Evolutionary conservation across 2,329 filamentous ascomycete genomes (phyloP).

Genomic region (Hymenotorrendiella dingleyae): DNA sequence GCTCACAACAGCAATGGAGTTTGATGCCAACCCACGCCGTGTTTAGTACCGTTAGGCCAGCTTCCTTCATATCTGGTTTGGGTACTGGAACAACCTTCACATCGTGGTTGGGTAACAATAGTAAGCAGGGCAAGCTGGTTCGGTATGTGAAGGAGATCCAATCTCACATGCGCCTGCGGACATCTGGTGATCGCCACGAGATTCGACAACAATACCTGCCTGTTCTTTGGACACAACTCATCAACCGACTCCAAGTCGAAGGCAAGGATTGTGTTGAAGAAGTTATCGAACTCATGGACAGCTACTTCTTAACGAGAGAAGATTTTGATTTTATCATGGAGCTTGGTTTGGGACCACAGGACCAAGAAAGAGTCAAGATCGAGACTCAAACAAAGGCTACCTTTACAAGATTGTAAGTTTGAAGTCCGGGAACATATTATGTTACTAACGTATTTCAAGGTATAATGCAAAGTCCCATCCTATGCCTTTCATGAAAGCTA

Average conservation of each 20-base stretch:
- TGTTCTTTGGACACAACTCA: constrained; percentile 73
- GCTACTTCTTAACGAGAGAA: constrained; percentile 89
- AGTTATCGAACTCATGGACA: constrained; percentile 94
- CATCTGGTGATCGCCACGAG: constrained; percentile 87
- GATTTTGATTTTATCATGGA: constrained; percentile 93
- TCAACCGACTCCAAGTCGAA: constrained; percentile 67
- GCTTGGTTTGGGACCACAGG: constrained; percentile 80
- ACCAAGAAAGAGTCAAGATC: constrained; percentile 68
- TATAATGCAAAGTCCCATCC: constrained; percentile 86
- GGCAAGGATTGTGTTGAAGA: constrained; percentile 77
- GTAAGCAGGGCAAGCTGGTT: constrained; percentile 71
- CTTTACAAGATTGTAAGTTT: constrained; percentile 78
- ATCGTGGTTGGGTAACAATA: constrained; percentile 91
- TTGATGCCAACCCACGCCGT: constrained; percentile 95
- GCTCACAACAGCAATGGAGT: constrained; percentile 96
- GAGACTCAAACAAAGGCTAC: constrained; percentile 80
- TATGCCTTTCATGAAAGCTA: constrained; percentile 93
- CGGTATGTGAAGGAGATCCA: constrained; percentile 90
- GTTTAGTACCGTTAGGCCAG: constrained; percentile 88
- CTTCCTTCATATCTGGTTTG: constrained; percentile 79
- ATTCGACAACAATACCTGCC: constrained; percentile 93
- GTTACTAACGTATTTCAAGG: constrained; percentile 36
- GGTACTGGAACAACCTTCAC: constrained; percentile 74
- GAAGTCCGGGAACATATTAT: not conserved
- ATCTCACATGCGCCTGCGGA: constrained; percentile 88